Evolutionary conservation across 345 rosid genomes (phyloP).

Genomic region (Acer campestre): DNA sequence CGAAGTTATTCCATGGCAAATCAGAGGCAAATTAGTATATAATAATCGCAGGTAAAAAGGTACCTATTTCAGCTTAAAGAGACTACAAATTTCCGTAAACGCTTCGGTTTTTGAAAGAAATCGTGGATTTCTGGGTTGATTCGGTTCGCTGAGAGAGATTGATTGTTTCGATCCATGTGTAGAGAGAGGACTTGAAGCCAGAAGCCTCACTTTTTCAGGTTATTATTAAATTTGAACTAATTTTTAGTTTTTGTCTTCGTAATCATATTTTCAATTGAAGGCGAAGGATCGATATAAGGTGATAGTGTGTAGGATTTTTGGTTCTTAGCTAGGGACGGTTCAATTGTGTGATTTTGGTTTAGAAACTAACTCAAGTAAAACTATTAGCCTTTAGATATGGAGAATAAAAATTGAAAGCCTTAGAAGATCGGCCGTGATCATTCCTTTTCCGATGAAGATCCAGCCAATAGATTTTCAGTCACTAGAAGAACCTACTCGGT

Average conservation of each 20-base stretch:
- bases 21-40: slow-evolving; percentile 33
- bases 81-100: slow-evolving; percentile 31
- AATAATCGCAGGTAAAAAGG: slow-evolving; percentile 21
- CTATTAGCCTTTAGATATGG: slow-evolving; percentile 14
- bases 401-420: neutral
- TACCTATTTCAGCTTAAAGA: slow-evolving; percentile 24
- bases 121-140: slow-evolving; percentile 32
- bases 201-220: slow-evolving; percentile 10
- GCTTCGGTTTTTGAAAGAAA: slow-evolving; percentile 20
- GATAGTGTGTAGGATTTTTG: slow-evolving; percentile 1
- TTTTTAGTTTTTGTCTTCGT: slow-evolving; percentile 15
- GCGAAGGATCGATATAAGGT: slow-evolving; percentile 20
- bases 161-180: slow-evolving; percentile 12
- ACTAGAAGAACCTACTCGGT: slow-evolving; percentile 37
- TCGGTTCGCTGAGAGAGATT: slow-evolving; percentile 25
- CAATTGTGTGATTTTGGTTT: slow-evolving; percentile 14
- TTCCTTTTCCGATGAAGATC: slow-evolving; percentile 72
- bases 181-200: neutral
- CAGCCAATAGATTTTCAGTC: slow-evolving; percentile 66
- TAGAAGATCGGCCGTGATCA: slow-evolving; percentile 22
- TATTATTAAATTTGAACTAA: slow-evolving; percentile 13
- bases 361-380: neutral
- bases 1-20: slow-evolving; percentile 65
- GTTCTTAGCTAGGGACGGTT: neutral
- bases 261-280: slow-evolving; percentile 11